Base-by-base conservation (phyloP, 139 green algal genomes). In the Parachlorella kessleri region DNA sequence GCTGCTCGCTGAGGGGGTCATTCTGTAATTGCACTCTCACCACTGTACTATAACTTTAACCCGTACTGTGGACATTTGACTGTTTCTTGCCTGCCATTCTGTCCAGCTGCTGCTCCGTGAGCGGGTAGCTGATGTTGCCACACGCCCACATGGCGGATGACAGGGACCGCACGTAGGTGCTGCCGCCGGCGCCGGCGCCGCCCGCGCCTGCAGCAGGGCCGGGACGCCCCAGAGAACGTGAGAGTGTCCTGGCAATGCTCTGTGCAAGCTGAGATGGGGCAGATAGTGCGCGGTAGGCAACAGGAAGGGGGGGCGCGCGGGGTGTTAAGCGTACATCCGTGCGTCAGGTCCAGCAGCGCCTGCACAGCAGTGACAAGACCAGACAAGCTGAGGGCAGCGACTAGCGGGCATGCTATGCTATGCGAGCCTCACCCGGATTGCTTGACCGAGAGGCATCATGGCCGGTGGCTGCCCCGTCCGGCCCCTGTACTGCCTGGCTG, bases 71-170 rank as follows among this genome's bases (percentile, higher is more conserved):
- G n/a, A n/a, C n/a, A n/a, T n/a, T n/a, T n/a, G n/a, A n/a, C 7
- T 70, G 59, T 68, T n/a, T 7, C 69, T 33, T 30, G 64, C 69
- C 40, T 39, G 69, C 41, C 18, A 80, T 69, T 32, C 74, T 80
- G 42, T 80, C 75, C 48, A 80, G 65, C 75, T 68, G 75, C 7
- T 68, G 23, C 10, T 6, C 8, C 1, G 1, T 75, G 39, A 80
- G 66, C 1, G 75, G 75, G 42, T 74, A 67, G 7, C 33, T 3
- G 32, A 80, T 67, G 66, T 68, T 55, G 24, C 75, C 65, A 28
- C 69, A 33, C 24, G 75, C 75, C 75, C 75, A 80, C 21, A 80
- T 67, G 33, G 26, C 24, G 2, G 53, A 8, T 23, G 75, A 33
- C 24, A 80, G 66, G 9, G 75, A 74, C 24, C 66, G 75, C 1